Conservation (phyloP, 2,329 filamentous ascomycete genomes). For the Xylariaceae sp. region DNA sequence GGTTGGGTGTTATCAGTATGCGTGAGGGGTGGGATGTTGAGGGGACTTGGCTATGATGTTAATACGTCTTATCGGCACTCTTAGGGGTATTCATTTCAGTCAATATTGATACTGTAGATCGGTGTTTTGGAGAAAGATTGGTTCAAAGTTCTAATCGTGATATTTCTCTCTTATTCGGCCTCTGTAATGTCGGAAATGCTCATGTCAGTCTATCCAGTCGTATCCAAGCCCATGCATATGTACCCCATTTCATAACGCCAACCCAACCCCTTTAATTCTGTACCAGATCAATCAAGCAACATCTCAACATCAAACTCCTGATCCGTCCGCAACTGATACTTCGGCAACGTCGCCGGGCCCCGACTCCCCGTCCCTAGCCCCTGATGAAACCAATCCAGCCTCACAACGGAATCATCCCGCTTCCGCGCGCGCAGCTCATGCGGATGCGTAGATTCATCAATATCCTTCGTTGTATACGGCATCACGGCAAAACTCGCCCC, state of each 20-base stretch:
- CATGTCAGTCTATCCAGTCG: neutral
- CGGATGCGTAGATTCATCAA: constrained; percentile 53
- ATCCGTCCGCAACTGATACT: constrained; percentile 42
- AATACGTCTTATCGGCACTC: too few relatives aligned
- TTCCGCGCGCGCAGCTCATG: constrained; percentile 50
- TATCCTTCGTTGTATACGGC: constrained; percentile 50
- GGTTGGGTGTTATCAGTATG: constrained; percentile 38
- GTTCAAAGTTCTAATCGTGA: neutral
- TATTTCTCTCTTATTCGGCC: neutral
- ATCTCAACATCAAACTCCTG: constrained; percentile 42
- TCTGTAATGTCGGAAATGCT: neutral
- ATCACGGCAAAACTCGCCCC: constrained; percentile 52
- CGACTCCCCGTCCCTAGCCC: constrained; percentile 59
- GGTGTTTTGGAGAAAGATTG: too few relatives aligned
- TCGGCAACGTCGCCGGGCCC: constrained; percentile 49
- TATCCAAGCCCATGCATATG: neutral
- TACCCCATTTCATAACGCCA: neutral
- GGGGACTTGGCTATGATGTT: too few relatives aligned
- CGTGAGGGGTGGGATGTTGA: constrained; percentile 15
- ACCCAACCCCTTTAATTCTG: constrained; percentile 6
- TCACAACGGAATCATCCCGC: constrained; percentile 48
- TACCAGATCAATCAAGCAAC: constrained; percentile 36
- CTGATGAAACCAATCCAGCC: constrained; percentile 58
- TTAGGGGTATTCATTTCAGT: neutral
- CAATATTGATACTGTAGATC: constrained; percentile 1